These are phyloP conservation scores for Colletotrichum lupini DNA, from an alignment of 2,329 filamentous ascomycete genomes.

Conservation along the genomic window DNA sequence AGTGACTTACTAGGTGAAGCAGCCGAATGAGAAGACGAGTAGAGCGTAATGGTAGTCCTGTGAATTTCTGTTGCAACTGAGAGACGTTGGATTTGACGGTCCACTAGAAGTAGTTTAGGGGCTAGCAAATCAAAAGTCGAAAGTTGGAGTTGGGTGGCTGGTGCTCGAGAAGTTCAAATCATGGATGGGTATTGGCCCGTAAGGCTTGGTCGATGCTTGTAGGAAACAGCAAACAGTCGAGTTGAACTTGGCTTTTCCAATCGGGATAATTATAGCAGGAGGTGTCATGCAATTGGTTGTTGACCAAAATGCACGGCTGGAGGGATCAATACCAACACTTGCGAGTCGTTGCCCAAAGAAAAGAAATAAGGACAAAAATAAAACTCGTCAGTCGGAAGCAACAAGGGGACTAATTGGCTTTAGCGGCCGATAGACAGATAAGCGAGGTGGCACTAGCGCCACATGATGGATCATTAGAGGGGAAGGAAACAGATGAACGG, in stretches of 20 bases:
- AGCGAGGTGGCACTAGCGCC: constrained; percentile 28
- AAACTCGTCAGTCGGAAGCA: constrained; percentile 14
- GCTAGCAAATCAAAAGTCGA: not conserved
- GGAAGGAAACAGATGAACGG: constrained; percentile 18
- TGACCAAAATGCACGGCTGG: not conserved
- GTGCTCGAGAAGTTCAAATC: not conserved
- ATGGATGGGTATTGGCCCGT: not conserved
- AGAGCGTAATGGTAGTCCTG: not conserved
- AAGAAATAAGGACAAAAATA: constrained; percentile 16
- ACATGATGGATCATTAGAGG: not conserved
- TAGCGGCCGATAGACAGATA: constrained; percentile 32
- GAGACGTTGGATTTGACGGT: not conserved
- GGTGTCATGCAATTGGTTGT: not conserved
- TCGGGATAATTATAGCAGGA: not conserved
- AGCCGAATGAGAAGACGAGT: not conserved
- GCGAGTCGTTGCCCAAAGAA: not conserved
- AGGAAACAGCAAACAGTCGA: not conserved
- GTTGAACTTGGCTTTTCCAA: not conserved
- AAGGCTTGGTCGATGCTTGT: not conserved
- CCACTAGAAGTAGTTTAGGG: not conserved
- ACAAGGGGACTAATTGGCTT: constrained; percentile 18
- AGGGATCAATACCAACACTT: not conserved
- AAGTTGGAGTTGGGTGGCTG: not conserved
- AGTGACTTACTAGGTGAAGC: not conserved
- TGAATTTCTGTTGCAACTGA: not conserved